Percentiles rank a stretch among this genome's conserved stretches.
Conservation (phyloP, 2,329 filamentous ascomycete species). For the Coniochaeta prunicola region DNA sequence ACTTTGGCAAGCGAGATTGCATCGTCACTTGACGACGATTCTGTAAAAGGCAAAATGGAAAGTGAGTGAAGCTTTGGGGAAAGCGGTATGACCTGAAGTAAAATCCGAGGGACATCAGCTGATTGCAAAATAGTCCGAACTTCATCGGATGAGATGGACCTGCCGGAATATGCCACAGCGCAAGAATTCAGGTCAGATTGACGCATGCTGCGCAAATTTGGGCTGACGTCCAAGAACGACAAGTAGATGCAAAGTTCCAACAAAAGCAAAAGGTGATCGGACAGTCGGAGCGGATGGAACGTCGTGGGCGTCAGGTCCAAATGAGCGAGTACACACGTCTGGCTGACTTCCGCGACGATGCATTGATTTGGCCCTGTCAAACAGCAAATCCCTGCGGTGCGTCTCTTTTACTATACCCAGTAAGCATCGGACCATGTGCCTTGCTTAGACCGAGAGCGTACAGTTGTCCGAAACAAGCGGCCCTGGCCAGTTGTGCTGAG, state of each 20-base stretch:
- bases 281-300: neutral
- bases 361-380: neutral
- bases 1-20: neutral
- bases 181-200: neutral
- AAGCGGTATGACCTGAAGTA: neutral
- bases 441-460: neutral
- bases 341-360: neutral
- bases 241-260: neutral
- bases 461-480: neutral
- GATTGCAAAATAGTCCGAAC: neutral
- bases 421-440: neutral
- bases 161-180: neutral
- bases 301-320: neutral
- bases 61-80: neutral
- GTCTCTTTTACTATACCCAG: neutral
- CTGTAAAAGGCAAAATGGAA: neutral
- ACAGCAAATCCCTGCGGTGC: neutral
- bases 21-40: neutral
- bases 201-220: neutral
- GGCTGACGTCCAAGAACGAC: neutral
- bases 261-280: neutral
- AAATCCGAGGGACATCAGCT: neutral
- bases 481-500: neutral
- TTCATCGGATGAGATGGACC: neutral
- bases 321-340: neutral